Conservation (phyloP, 1,284 basidiomycete species). For the Microbotryum scabiosae region DNA sequence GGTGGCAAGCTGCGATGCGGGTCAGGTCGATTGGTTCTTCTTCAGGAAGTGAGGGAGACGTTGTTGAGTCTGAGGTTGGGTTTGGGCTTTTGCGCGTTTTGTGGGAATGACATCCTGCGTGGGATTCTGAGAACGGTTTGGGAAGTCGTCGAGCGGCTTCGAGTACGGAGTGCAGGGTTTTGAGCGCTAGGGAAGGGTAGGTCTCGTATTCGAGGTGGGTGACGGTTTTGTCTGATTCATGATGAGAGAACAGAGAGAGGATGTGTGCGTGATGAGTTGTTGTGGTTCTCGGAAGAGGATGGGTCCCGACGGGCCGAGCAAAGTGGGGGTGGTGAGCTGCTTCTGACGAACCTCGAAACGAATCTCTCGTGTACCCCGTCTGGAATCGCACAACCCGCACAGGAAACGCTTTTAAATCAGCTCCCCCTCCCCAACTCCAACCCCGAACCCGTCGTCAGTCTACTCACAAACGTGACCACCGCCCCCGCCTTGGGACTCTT, state of each 20-base stretch:
- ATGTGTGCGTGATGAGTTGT: not conserved
- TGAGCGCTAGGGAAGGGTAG: slow-evolving; percentile 71
- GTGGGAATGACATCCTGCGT: slow-evolving; percentile 9
- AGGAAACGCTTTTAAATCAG: not conserved
- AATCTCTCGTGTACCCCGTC: slow-evolving; percentile 57
- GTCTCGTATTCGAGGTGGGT: slow-evolving; percentile 66
- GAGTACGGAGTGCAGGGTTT: slow-evolving; percentile 50
- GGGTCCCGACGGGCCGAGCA: slow-evolving; percentile 30
- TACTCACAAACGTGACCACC: slow-evolving; percentile 39
- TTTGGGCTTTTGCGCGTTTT: slow-evolving; percentile 14
- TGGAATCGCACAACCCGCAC: slow-evolving; percentile 51
- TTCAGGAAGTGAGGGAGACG: not conserved
- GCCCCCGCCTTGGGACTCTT: slow-evolving; percentile 59
- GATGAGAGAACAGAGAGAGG: not conserved
- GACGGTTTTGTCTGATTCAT: slow-evolving; percentile 55
- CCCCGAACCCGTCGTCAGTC: too few relatives aligned
- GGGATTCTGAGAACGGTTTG: not conserved
- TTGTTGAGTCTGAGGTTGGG: slow-evolving; percentile 26
- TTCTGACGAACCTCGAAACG: slow-evolving; percentile 47
- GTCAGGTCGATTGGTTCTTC: slow-evolving; percentile 11
- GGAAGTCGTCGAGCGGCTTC: slow-evolving; percentile 12
- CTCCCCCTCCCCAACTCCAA: too few relatives aligned
- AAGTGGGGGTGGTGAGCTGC: slow-evolving; percentile 29
- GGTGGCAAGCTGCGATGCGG: slow-evolving; percentile 18
- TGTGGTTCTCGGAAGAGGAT: too few relatives aligned